phyloP scores from a whole-genome alignment of 1,139 yeast species.

The Yarrowia galli region DNA sequence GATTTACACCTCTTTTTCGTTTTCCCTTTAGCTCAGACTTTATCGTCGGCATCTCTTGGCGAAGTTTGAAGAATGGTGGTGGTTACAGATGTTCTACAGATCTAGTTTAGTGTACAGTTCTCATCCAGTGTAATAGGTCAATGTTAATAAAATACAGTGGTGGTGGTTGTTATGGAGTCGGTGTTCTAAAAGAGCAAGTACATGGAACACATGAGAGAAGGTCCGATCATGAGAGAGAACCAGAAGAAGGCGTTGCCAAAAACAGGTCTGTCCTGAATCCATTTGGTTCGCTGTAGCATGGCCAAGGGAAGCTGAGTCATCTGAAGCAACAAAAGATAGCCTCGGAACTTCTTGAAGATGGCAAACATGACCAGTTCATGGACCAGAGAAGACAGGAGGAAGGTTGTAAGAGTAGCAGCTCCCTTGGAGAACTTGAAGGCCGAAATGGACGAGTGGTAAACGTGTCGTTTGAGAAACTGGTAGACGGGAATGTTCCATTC shows the following conservation, averaged over 20 bases:
- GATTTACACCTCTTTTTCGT: neutral
- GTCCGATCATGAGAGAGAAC: constrained; percentile 91
- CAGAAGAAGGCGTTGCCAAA: constrained; percentile 87
- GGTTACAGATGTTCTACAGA: too few relatives aligned
- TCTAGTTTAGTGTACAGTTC: neutral
- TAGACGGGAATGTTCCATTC: constrained; percentile 98
- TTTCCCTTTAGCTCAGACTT: constrained; percentile 1
- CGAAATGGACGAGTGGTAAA: constrained; percentile 88
- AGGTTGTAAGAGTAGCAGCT: constrained; percentile 63
- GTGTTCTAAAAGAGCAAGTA: constrained; percentile 70
- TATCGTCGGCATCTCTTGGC: constrained; percentile 26
- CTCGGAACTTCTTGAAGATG: constrained; percentile 78
- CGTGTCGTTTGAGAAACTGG: constrained; percentile 85
- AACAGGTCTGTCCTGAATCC: constrained; percentile 61
- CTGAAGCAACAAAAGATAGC: constrained; percentile 79
- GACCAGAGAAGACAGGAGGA: constrained; percentile 76
- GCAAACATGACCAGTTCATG: constrained; percentile 95
- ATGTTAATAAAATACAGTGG: constrained; percentile 6
- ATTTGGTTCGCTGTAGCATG: constrained; percentile 49
- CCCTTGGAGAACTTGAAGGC: constrained; percentile 69
- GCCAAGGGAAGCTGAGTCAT: constrained; percentile 70
- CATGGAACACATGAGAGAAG: constrained; percentile 84
- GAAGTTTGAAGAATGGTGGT: too few relatives aligned
- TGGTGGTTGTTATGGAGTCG: neutral
- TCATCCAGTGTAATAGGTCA: neutral